These are phyloP conservation scores for Phytophthora citricola DNA, from an alignment of 352 stramenopile genomes.

Conservation along the genomic window DNA sequence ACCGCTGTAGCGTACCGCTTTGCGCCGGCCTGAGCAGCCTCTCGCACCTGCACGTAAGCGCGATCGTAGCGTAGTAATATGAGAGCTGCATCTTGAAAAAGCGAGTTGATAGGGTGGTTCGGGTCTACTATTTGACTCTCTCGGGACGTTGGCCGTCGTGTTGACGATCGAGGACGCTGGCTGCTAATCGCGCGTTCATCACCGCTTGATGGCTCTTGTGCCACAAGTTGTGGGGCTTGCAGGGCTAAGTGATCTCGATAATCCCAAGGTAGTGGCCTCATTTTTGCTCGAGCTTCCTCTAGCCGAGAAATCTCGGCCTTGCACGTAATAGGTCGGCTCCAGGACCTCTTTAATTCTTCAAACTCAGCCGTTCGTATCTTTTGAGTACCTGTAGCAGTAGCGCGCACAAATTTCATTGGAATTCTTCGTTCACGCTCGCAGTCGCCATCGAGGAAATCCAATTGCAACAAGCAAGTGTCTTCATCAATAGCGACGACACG, in stretches of 20 bases:
- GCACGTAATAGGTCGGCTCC: constrained; percentile 40
- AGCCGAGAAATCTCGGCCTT: constrained; percentile 47
- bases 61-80: constrained; percentile 52
- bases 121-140: neutral
- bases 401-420: constrained; percentile 42
- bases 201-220: constrained; percentile 4
- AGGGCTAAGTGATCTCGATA: constrained; percentile 17
- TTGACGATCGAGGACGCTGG: constrained; percentile 19
- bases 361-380: constrained; percentile 35
- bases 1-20: constrained; percentile 46
- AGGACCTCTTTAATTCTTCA: constrained; percentile 38
- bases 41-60: constrained; percentile 23
- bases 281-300: constrained; percentile 37
- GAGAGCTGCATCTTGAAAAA: constrained; percentile 42
- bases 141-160: neutral
- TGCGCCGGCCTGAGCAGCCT: constrained; percentile 19
- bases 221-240: neutral
- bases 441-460: constrained; percentile 61
- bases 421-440: constrained; percentile 55
- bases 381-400: constrained; percentile 38
- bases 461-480: constrained; percentile 29
- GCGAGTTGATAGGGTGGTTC: constrained; percentile 20
- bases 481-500: constrained; percentile 36
- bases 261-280: constrained; percentile 29
- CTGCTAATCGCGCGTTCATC: neutral